Conservation (phyloP, 805 yeast genomes). For the Myxozyma melibiosi region DNA sequence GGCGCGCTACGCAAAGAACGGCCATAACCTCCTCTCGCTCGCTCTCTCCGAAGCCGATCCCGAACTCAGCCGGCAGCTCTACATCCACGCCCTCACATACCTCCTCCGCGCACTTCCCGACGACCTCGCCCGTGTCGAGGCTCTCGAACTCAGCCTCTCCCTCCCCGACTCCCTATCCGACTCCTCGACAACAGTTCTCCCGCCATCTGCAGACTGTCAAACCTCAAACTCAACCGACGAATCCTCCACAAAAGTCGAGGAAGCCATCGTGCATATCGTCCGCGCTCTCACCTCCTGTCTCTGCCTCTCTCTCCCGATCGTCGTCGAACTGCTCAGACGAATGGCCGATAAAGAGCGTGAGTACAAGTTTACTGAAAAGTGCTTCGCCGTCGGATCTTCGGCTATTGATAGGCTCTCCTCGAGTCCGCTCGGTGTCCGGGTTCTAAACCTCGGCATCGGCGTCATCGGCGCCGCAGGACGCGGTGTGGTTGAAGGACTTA, state of each 20-base stretch:
- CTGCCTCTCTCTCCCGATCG: slow-evolving; percentile 15
- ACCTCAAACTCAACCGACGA: background rate
- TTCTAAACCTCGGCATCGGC: background rate
- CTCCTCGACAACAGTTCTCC: background rate
- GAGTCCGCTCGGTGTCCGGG: slow-evolving; percentile 13
- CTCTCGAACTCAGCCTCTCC: slow-evolving; percentile 8
- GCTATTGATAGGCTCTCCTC: slow-evolving; percentile 16
- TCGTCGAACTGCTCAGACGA: slow-evolving; percentile 11
- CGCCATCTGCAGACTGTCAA: background rate
- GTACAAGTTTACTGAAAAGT: slow-evolving; percentile 18
- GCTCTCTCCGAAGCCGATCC: slow-evolving; percentile 1
- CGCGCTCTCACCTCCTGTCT: slow-evolving; percentile 15
- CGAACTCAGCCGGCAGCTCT: slow-evolving; percentile 20
- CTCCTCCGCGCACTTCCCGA: slow-evolving; percentile 24
- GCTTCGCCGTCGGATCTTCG: background rate
- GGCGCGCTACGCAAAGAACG: background rate
- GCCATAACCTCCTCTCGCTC: background rate
- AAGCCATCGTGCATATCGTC: slow-evolving; percentile 9
- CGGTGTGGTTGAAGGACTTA: slow-evolving; percentile 24
- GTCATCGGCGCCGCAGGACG: slow-evolving; percentile 19
- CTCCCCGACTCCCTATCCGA: slow-evolving; percentile 8
- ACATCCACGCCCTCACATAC: slow-evolving; percentile 18
- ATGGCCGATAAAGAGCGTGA: slow-evolving; percentile 20
- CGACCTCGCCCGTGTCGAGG: slow-evolving; percentile 9
- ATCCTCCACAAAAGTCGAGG: slow-evolving; percentile 10